Evolutionary conservation across 768 basidiomycete species (phyloP), one percentile per base, ranked within the genome.

Genomic region (Agrocybe pediades): DNA sequence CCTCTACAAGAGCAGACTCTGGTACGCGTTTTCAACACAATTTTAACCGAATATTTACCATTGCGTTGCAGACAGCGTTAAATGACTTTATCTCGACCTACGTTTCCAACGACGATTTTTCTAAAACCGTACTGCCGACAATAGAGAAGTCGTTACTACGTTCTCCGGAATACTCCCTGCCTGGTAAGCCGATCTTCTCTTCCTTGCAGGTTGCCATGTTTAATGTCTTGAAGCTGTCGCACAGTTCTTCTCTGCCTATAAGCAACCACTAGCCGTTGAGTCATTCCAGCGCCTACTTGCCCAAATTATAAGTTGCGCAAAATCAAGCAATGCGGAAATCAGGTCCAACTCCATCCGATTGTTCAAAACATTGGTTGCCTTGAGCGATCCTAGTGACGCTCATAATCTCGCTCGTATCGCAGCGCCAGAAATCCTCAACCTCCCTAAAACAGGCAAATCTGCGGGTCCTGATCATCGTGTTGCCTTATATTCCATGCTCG

Each of bases 401-500:
- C 57, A 74, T 11, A 71, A 73, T 4, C 74, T 79, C 20, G 61
- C 76, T 9, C 72, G 75, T 6, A 56, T 74, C 1, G 78, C 84
- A 9, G 78, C 86, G 2, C 74, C 74, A 8, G 92, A 96, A 57
- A 68, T 94, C 4, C 72, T 94, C 9, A 72, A 74, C n/a, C 76
- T 93, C 0, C 90, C 93, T 1, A 86, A 88, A 61, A 69, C 86
- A 0, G 90, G 92, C 19, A 99, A 97, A 75, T 91, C 94, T 0
- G 73, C 86, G 0, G 92, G 93, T 1, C 81, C 90, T 2, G 96
- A 96, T 51, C 94, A 98, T 66, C 85, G 95, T 16, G 68, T 85
- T 4, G 76, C 88, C 0, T 74, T 98, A 8, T 95, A 92, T 70
- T 78, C 83, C 1, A 92, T 98, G 86, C 76, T 94, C 1, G 71